These are phyloP conservation scores for Cryptococcus sp. DNA, from an alignment of 1,284 basidiomycete species.

Conservation along the genomic window DNA sequence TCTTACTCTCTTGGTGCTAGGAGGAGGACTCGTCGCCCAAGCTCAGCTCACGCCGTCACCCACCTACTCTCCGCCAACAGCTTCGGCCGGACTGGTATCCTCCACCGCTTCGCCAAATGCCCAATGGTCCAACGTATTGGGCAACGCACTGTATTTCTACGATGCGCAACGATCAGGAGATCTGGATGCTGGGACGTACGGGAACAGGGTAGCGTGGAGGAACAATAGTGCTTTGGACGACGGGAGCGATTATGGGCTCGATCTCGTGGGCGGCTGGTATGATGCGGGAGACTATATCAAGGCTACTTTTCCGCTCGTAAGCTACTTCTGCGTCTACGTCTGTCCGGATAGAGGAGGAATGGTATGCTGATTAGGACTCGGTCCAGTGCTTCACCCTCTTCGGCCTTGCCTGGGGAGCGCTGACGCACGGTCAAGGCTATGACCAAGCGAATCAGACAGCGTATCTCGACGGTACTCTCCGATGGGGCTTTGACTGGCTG, in stretches of 20 bases:
- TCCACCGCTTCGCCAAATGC: conserved; percentile 63
- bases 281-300: conserved; percentile 86
- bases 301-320: conserved; percentile 71
- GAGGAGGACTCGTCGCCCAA: not conserved
- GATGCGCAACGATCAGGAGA: conserved; percentile 84
- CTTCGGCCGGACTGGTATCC: conserved; percentile 60
- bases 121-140: conserved; percentile 79
- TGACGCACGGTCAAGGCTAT: conserved; percentile 79
- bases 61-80: conserved; percentile 58
- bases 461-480: conserved; percentile 81
- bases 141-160: conserved; percentile 82
- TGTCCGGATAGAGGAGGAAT: not conserved
- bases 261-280: conserved; percentile 84
- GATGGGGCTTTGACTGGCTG: conserved; percentile 89
- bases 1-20: no score
- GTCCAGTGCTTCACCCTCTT: conserved; percentile 68
- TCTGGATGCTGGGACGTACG: conserved; percentile 59
- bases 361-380: not conserved
- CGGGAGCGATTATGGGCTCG: conserved; percentile 70
- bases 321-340: not conserved
- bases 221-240: conserved; percentile 77
- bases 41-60: conserved; percentile 45
- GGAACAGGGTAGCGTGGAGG: conserved; percentile 80
- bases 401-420: conserved; percentile 83
- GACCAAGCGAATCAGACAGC: conserved; percentile 79